These are phyloP conservation scores for Mimosa pudica DNA, from an alignment of 306 rosid genomes.

Conservation along the genomic window DNA sequence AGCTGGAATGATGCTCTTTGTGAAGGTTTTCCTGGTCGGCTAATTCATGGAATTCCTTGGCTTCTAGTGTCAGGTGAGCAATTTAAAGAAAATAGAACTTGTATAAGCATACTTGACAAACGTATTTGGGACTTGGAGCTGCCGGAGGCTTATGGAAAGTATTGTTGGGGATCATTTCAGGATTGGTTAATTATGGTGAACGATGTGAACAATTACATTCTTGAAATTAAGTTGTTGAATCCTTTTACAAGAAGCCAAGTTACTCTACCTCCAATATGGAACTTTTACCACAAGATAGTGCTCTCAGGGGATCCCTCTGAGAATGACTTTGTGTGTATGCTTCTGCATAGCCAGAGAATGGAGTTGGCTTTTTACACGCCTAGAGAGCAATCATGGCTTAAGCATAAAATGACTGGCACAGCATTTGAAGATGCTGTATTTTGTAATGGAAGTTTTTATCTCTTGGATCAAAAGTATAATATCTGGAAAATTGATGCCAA, in stretches of 20 bases:
- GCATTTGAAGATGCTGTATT: conserved; percentile 68
- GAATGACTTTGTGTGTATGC: conserved; percentile 51
- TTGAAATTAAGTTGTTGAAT: conserved; percentile 52
- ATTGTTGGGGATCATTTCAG: conserved; percentile 68
- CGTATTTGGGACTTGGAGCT: conserved; percentile 60
- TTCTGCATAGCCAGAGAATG: conserved; percentile 47
- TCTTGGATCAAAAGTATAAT: conserved; percentile 46
- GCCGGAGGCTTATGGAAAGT: conserved; percentile 46
- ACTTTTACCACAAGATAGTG: conserved; percentile 67
- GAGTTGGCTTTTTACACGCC: conserved; percentile 55
- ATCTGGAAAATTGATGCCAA: conserved; percentile 44
- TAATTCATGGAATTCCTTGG: conserved; percentile 58
- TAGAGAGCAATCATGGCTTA: conserved; percentile 49
- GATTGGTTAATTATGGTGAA: conserved; percentile 64
- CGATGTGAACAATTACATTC: conserved; percentile 37
- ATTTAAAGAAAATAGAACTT: conserved; percentile 47
- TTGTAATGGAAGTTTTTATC: conserved; percentile 58
- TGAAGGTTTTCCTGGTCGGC: conserved; percentile 52
- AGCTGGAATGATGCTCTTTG: conserved; percentile 55
- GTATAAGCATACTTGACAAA: conserved; percentile 53
- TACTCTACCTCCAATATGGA: conserved; percentile 56
- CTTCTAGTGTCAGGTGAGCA: conserved; percentile 63
- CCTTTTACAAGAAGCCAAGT: conserved; percentile 52
- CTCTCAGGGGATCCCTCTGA: conserved; percentile 49
- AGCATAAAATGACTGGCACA: conserved; percentile 45